Percentiles rank a stretch among this genome's conserved stretches.
phyloP scores from a whole-genome alignment of 2,329 filamentous ascomycete genomes.

The Aspergillus sp. region DNA sequence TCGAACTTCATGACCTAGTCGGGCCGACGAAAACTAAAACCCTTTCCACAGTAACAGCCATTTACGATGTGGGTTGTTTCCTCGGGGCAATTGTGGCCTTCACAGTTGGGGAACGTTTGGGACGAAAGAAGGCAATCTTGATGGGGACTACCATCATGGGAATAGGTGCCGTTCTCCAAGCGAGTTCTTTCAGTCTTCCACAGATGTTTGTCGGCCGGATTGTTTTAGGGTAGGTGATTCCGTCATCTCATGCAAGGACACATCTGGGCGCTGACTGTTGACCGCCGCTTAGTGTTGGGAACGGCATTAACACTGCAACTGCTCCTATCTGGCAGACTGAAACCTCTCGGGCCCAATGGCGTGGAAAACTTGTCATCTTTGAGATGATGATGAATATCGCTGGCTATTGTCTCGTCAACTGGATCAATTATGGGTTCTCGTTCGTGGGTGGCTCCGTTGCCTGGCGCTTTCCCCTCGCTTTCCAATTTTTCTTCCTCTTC shows the following conservation, averaged over 20 bases:
- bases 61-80: conserved; percentile 61
- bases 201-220: conserved; percentile 53
- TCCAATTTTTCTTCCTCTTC: conserved; percentile 51
- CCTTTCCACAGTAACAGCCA: conserved; percentile 52
- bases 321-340: conserved; percentile 53
- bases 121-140: conserved; percentile 47
- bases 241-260: not conserved
- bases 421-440: conserved; percentile 52
- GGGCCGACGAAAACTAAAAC: conserved; percentile 32
- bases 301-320: conserved; percentile 28
- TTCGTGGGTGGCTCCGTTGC: conserved; percentile 42
- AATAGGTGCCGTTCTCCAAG: conserved; percentile 49
- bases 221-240: conserved; percentile 13
- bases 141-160: conserved; percentile 49
- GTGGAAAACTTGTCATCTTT: conserved; percentile 47
- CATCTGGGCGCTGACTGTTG: not conserved
- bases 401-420: conserved; percentile 51
- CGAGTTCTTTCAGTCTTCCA: conserved; percentile 43
- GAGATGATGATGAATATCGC: conserved; percentile 52
- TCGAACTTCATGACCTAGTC: conserved; percentile 46
- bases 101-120: conserved; percentile 45
- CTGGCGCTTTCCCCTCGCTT: conserved; percentile 48
- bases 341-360: conserved; percentile 44
- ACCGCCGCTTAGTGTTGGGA: not conserved
- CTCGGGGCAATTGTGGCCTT: conserved; percentile 51